Conservation (phyloP, 257 asterid species). For the Penstemon newberryi region DNA sequence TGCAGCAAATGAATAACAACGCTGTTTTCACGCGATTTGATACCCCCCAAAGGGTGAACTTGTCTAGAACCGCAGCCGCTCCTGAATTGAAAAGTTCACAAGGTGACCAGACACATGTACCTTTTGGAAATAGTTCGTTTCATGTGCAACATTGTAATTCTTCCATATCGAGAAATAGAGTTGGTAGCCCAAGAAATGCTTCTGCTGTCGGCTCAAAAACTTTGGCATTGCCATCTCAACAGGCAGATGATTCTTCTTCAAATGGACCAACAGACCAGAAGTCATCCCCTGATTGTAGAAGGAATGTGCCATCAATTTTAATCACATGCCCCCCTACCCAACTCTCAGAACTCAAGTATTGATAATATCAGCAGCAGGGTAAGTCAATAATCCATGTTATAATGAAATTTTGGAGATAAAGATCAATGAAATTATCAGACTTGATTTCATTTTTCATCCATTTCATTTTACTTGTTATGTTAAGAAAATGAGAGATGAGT, state of each 20-base stretch:
- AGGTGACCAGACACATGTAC: constrained; percentile 31
- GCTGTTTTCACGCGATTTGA: constrained; percentile 11
- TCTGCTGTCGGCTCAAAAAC: constrained; percentile 12
- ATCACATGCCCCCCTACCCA: constrained; percentile 37
- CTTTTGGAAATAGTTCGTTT: constrained; percentile 30
- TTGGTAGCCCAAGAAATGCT: constrained; percentile 21
- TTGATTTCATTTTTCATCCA: too few relatives aligned
- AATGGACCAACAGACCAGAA: constrained; percentile 39
- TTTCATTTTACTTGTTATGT: too few relatives aligned
- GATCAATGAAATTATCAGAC: too few relatives aligned
- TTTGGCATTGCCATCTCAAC: constrained; percentile 28
- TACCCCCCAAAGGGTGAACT: constrained; percentile 30
- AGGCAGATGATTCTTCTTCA: constrained; percentile 28
- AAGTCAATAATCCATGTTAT: too few relatives aligned
- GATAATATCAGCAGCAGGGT: constrained; percentile 9
- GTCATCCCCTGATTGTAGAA: constrained; percentile 45
- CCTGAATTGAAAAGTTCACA: constrained; percentile 31
- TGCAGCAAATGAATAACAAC: constrained; percentile 36
- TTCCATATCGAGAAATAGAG: constrained; percentile 14
- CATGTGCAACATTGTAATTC: constrained; percentile 35
- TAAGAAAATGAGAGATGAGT: background rate
- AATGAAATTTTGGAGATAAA: too few relatives aligned
- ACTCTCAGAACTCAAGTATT: constrained; percentile 48
- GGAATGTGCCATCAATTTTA: constrained; percentile 39
- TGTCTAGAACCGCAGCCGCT: constrained; percentile 26